Conservation (phyloP, 116 monocot genomes). For the Phalaenopsis hybrid region DNA sequence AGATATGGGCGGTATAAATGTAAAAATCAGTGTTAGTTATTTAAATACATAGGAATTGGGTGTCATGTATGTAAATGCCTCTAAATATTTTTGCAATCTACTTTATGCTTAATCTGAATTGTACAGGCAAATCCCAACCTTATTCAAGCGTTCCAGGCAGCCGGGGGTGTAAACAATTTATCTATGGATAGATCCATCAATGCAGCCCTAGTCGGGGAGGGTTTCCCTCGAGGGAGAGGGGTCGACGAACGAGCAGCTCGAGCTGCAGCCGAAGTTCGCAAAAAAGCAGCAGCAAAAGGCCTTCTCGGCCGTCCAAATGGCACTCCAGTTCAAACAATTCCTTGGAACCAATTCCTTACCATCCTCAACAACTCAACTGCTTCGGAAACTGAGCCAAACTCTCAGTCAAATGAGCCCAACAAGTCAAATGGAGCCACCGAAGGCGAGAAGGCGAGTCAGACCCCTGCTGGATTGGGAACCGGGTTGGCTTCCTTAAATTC, state of each 20-base stretch:
- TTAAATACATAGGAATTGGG: too few relatives aligned
- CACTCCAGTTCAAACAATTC: slow-evolving; percentile 40
- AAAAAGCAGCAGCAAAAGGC: slow-evolving; percentile 79
- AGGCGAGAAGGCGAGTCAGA: slow-evolving; percentile 18
- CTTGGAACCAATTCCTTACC: slow-evolving; percentile 52
- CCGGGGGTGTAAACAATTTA: slow-evolving; percentile 29
- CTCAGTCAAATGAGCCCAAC: slow-evolving; percentile 20
- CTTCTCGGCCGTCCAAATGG: slow-evolving; percentile 49
- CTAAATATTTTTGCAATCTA: background rate
- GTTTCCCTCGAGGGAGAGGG: slow-evolving; percentile 54
- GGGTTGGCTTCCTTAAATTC: slow-evolving; percentile 49
- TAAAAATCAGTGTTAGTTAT: too few relatives aligned
- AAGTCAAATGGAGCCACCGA: slow-evolving; percentile 17
- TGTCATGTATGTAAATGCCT: too few relatives aligned
- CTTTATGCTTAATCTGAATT: background rate
- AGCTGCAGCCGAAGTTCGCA: slow-evolving; percentile 71
- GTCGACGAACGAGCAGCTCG: slow-evolving; percentile 72
- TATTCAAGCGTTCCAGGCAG: slow-evolving; percentile 64
- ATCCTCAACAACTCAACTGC: slow-evolving; percentile 32
- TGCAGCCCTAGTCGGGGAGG: slow-evolving; percentile 39
- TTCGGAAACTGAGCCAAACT: slow-evolving; percentile 15
- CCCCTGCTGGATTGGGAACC: slow-evolving; percentile 72
- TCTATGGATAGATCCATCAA: slow-evolving; percentile 40
- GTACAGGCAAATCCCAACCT: slow-evolving; percentile 62
- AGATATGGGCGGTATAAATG: too few relatives aligned